These are phyloP conservation scores for Conoideocrella luteorostrata DNA, from an alignment of 2,329 filamentous ascomycete species.

Conservation along the genomic window DNA sequence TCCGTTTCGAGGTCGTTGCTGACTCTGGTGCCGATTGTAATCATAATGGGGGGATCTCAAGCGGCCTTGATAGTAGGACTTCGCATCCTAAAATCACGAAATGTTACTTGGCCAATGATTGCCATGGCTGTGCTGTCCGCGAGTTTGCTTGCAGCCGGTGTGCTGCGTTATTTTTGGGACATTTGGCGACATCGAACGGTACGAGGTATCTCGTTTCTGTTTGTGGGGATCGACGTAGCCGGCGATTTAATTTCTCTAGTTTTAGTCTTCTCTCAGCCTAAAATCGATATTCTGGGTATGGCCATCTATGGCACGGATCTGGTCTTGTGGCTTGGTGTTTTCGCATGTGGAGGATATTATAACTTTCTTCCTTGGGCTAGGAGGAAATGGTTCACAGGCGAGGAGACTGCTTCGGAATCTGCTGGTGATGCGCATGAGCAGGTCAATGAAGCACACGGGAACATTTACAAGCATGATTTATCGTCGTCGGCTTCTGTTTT, in stretches of 20 bases:
- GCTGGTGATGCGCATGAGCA: neutral
- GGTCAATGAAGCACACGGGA: neutral
- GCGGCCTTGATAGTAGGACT: conserved; percentile 52
- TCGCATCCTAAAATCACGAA: conserved; percentile 34
- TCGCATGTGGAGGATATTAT: conserved; percentile 58
- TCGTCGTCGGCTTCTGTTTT: conserved; percentile 60
- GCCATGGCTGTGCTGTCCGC: conserved; percentile 63
- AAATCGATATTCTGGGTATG: conserved; percentile 54
- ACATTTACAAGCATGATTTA: conserved; percentile 2
- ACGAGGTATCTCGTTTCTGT: conserved; percentile 65
- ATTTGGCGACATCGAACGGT: conserved; percentile 62
- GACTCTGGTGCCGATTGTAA: conserved; percentile 44
- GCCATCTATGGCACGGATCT: conserved; percentile 63
- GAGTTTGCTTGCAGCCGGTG: conserved; percentile 55
- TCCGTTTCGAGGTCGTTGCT: conserved; percentile 38
- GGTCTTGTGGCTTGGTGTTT: conserved; percentile 60
- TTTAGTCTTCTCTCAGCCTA: conserved; percentile 55
- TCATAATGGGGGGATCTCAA: conserved; percentile 54
- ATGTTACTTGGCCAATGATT: conserved; percentile 54
- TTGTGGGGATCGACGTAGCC: conserved; percentile 62
- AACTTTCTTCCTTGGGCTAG: conserved; percentile 54
- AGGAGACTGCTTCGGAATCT: neutral
- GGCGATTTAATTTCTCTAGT: conserved; percentile 62
- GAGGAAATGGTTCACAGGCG: conserved; percentile 23
- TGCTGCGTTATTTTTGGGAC: conserved; percentile 63